A percentile compares a stretch with the other conserved stretches of the same genome.
Evolutionary conservation across 495 filamentous ascomycete species (phyloP).

Genomic region (Aspergillus bertholletiae): DNA sequence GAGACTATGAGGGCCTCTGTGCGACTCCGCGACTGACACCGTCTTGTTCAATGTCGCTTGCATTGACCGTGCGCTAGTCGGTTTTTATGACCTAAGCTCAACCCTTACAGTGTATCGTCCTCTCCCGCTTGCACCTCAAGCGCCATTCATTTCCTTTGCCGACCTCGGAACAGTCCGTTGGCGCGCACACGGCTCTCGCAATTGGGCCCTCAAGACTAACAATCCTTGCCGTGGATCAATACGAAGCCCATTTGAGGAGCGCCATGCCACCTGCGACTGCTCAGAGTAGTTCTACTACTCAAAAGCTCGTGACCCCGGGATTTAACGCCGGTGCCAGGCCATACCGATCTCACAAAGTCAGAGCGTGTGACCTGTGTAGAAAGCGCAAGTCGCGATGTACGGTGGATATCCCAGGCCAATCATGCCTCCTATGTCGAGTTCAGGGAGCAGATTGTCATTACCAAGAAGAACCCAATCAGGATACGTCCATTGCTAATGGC

Average conservation of each 20-base stretch:
- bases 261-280: constrained; percentile 38
- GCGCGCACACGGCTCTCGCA: not conserved
- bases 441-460: constrained; percentile 49
- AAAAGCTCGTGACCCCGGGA: constrained; percentile 37
- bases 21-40: constrained; percentile 9
- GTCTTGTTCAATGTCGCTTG: constrained; percentile 3
- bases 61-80: constrained; percentile 1
- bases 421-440: constrained; percentile 47
- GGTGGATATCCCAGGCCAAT: constrained; percentile 45
- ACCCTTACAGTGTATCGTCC: not conserved
- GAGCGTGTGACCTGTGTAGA: constrained; percentile 50
- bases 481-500: constrained; percentile 23
- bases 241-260: constrained; percentile 14
- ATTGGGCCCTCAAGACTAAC: constrained; percentile 6
- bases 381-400: constrained; percentile 52
- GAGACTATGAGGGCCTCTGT: constrained; percentile 5
- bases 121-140: not conserved
- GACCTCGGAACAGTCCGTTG: not conserved
- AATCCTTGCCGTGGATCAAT: not conserved
- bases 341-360: constrained; percentile 50
- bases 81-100: not conserved
- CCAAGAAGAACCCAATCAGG: constrained; percentile 34
- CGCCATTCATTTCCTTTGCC: not conserved
- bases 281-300: constrained; percentile 26
- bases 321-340: constrained; percentile 46